Evolutionary conservation across 2,329 filamentous ascomycete species (phyloP).

Genomic region (Davidsoniella eucalypti): DNA sequence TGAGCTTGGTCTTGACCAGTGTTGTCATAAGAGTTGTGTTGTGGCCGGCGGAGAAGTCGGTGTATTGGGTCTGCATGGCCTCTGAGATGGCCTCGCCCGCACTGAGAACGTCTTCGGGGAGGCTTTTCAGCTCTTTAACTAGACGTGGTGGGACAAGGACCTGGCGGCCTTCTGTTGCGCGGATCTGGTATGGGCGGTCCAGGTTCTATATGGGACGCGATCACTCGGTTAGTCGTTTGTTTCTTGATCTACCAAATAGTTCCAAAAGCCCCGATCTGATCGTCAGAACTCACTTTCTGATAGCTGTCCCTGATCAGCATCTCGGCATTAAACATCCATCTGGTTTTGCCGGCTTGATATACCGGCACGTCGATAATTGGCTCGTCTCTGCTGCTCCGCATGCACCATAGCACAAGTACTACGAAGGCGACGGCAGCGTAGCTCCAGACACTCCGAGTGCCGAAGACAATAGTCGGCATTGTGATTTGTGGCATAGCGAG

Average conservation of each 20-base stretch:
- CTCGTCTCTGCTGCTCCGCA: not conserved
- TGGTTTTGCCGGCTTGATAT: constrained; percentile 31
- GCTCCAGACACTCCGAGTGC: constrained; percentile 22
- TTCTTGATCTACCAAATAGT: too few species aligned
- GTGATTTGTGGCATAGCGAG: too few species aligned
- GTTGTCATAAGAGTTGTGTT: constrained; percentile 29
- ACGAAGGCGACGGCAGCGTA: constrained; percentile 25
- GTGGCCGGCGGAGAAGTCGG: constrained; percentile 30
- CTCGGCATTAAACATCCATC: constrained; percentile 36
- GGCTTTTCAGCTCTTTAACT: constrained; percentile 29
- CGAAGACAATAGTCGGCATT: constrained; percentile 17
- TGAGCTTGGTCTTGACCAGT: constrained; percentile 29
- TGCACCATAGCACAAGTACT: constrained; percentile 24
- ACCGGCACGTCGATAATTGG: constrained; percentile 23
- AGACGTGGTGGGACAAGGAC: constrained; percentile 30
- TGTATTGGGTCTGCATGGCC: constrained; percentile 35
- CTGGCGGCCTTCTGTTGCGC: constrained; percentile 32
- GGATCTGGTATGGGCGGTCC: constrained; percentile 33
- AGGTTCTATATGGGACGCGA: constrained; percentile 23
- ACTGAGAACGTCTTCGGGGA: constrained; percentile 32
- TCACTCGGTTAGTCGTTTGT: not conserved
- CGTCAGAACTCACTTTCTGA: constrained; percentile 22
- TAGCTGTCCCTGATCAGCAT: constrained; percentile 32
- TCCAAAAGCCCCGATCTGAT: too few species aligned
- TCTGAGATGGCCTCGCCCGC: constrained; percentile 32